These are phyloP conservation scores for Testicularia cyperi DNA, from an alignment of 1,284 basidiomycete genomes.

Conservation along the genomic window DNA sequence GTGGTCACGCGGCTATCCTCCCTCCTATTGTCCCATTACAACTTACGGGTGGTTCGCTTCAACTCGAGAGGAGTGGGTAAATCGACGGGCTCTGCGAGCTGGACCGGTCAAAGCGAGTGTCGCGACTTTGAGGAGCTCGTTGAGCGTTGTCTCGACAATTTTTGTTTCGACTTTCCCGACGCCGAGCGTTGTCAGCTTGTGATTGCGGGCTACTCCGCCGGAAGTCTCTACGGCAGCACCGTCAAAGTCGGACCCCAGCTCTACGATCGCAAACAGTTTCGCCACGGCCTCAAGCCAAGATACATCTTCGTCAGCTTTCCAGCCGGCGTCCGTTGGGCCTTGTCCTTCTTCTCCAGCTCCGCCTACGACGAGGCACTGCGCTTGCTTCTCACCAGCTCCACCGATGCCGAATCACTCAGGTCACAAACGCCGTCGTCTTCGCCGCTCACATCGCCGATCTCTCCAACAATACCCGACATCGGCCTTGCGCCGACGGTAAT, in stretches of 20 bases:
- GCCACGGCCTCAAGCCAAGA: constrained; percentile 11
- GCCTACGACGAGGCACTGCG: constrained; percentile 18
- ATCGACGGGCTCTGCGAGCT: constrained; percentile 24
- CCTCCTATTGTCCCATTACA: constrained; percentile 6
- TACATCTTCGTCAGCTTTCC: constrained; percentile 42
- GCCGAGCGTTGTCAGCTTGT: constrained; percentile 4
- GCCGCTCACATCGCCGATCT: too few species aligned
- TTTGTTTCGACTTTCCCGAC: constrained; percentile 20
- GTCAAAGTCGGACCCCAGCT: constrained; percentile 2
- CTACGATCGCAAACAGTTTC: constrained; percentile 20
- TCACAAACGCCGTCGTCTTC: too few species aligned
- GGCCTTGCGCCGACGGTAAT: too few species aligned
- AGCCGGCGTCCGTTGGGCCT: constrained; percentile 35
- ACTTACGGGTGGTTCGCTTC: constrained; percentile 31
- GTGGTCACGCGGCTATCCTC: constrained; percentile 23
- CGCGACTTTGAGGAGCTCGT: constrained; percentile 35
- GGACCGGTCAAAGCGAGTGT: constrained; percentile 33
- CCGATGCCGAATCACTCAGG: too few species aligned
- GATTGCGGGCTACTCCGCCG: constrained; percentile 32
- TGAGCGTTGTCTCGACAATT: constrained; percentile 17
- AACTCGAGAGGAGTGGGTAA: constrained; percentile 41
- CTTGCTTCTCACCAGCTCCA: constrained; percentile 6
- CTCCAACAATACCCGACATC: too few species aligned
- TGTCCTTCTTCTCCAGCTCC: constrained; percentile 24
- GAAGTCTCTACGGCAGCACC: constrained; percentile 25